Evolutionary conservation across 768 basidiomycete genomes (phyloP).

Genomic region (Termitomyces heimii): DNA sequence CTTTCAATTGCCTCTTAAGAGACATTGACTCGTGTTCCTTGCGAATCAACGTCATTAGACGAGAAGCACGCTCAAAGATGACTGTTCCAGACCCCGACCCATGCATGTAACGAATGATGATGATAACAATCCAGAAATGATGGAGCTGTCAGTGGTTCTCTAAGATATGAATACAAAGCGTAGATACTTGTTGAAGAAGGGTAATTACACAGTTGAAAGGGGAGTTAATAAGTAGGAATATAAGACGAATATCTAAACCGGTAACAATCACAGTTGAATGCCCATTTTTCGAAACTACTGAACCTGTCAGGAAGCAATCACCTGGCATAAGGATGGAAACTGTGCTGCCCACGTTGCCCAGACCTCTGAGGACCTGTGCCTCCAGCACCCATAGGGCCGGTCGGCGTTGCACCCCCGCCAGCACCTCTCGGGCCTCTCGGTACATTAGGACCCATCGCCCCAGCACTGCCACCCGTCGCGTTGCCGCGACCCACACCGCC

Average conservation of each 20-base stretch:
- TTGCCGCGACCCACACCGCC: constrained; percentile 30
- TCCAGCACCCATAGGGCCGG: constrained; percentile 36
- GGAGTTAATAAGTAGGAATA: constrained; percentile 11
- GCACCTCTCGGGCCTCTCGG: constrained; percentile 64
- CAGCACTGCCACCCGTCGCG: constrained; percentile 32
- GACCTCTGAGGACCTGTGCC: constrained; percentile 67
- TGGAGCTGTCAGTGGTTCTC: background rate
- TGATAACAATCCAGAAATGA: background rate
- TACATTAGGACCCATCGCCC: constrained; percentile 49
- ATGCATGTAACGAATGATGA: background rate
- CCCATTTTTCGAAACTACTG: background rate
- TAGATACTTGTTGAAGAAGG: background rate
- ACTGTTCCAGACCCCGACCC: too few species aligned
- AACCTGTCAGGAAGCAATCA: constrained; percentile 18
- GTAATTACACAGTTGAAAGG: constrained; percentile 1
- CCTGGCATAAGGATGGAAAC: constrained; percentile 82
- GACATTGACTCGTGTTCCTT: background rate
- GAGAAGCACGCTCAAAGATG: background rate
- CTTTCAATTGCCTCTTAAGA: background rate
- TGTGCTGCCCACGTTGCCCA: constrained; percentile 69
- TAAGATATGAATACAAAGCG: background rate
- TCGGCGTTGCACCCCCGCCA: constrained; percentile 36
- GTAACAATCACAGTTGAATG: background rate
- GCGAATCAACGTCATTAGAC: background rate
- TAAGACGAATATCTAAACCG: constrained; percentile 9